Evolutionary conservation across 1,284 basidiomycete species (phyloP), one percentile per base, ranked within the genome.

Genomic region (Cutaneotrichosporon spelunceum): DNA sequence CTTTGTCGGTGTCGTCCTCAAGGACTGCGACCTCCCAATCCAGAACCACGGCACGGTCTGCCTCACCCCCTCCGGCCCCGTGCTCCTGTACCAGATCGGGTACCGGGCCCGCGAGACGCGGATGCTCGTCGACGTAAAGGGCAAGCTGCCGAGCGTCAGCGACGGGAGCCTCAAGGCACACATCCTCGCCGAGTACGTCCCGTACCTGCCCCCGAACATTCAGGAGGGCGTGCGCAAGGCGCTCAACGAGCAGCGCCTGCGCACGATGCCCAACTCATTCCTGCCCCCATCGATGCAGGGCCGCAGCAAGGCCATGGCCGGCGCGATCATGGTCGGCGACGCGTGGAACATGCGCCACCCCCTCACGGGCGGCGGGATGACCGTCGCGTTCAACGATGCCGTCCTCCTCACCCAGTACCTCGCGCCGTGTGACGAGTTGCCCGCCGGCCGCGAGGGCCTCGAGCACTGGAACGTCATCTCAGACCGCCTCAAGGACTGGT

Each of bases 321-420:
- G 94, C 23, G 87, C 88, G 9, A 83, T 99, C 66, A 85, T 99
- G 60, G 83, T 97, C 45, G 96, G 96, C 5, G 96, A 99, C 77
- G 88, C 95, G 1, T 95, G 93, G 89, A 99, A 99, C 77, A 99
- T 99, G 94, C 89, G 96, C 1, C 96, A 99, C 79, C 95, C 96
- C 0, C 83, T 99, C 13, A 99, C 95, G 0, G 96, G 96, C 11
- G 95, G 92, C 21, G 93, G 93, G 7, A 97, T 97, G 93, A 93
- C 91, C 1, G 93, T 95, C 48, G 92, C 91, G 2, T 82, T 96
- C 60, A 84, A 87, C 73, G 93, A 96, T 69, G 88, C 89, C 16
- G 87, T 92, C 19, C 72, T 90, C 23, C 82, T 96, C 10, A 83
- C 86, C 0, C 80, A 85, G 29, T 80, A 90, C 62, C 80, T 95